A percentile compares a stretch with the other conserved stretches of the same genome.
These are phyloP conservation scores for Chamaecyparis obtusa DNA, from an alignment of 75 land plant species.

Conservation along the genomic window DNA sequence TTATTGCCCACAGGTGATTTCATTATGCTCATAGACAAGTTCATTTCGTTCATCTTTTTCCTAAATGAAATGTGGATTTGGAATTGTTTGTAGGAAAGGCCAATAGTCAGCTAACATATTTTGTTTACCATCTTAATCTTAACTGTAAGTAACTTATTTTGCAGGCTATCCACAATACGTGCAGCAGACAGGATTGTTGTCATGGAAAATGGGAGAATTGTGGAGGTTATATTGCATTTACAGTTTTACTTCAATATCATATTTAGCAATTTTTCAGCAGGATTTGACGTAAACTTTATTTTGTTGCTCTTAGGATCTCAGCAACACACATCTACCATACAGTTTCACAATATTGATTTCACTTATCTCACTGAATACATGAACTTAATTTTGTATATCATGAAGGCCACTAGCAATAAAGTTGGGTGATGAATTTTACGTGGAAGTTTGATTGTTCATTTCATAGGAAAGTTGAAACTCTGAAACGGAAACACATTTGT, in stretches of 20 bases:
- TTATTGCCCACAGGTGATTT: slow-evolving; percentile 88
- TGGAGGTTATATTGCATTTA: slow-evolving; percentile 53
- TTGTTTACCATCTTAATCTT: not conserved
- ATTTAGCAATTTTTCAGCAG: not conserved
- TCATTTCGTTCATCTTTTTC: not conserved
- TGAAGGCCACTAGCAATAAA: not conserved
- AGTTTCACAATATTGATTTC: not conserved
- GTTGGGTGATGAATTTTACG: not conserved
- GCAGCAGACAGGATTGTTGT: slow-evolving; percentile 90
- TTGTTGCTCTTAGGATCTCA: not conserved
- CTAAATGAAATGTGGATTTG: not conserved
- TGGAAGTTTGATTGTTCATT: not conserved
- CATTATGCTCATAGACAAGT: not conserved
- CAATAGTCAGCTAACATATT: not conserved
- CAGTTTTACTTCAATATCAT: not conserved
- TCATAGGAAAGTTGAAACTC: not conserved
- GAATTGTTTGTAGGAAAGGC: not conserved
- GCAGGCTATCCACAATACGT: slow-evolving; percentile 86
- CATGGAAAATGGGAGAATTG: slow-evolving; percentile 74
- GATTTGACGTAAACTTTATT: not conserved
- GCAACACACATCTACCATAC: not conserved
- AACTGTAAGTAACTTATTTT: not conserved
- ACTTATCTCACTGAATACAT: not conserved
- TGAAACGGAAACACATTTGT: not conserved
- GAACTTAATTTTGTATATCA: not conserved